Base-by-base conservation (phyloP, 164 flowering plant genomes). In the Cinnamomum micranthum region DNA sequence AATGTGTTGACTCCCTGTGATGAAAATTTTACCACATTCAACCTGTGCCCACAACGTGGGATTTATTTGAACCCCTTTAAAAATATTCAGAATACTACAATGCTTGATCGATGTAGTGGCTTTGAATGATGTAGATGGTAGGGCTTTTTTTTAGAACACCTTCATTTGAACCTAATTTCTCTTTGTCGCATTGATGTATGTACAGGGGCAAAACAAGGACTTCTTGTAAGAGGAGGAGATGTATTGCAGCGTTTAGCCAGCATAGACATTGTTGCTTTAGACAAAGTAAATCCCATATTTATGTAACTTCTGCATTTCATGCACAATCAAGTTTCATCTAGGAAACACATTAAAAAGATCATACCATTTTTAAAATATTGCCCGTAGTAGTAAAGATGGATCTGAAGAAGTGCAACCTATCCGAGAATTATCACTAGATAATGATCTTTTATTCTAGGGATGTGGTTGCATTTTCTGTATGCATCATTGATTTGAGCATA, bases 141-240 rank as follows among this genome's bases (percentile, higher is more conserved):
- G 60, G 20, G 60, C 14, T 50, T 7, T 28, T 28, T 58, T 28
- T n/a, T 12, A 6, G 50, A 71, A 7, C 14, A 41, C 10, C 47
- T 41, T 41, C 47, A 41, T n/a, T 15, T 9, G 50, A 71, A 2
- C 14, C 14, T 67, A 67, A 67, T 17, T 79, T 71, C 31, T 65
- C 25, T 75, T 66, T 70, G 68, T 65, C 65, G 17, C 62, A 62
- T 73, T 81, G 64, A 50, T 50, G 71, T 75, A 28, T 71, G 78
- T 65, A 63, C 85, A 95, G 98, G 97, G 78, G 99, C 99, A 74
- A 95, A 83, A 83, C 91, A 89, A 81, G 99, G 99, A 77, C 93
- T 92, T 73, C 89, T 95, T 70, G 83, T 95, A 25, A 89, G 97
- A 89, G 99, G 99, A 76, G 99, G 97, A 73, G 99, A 95, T 89